Evolutionary conservation across 331 rosid genomes (phyloP).

Genomic region (Spiraea crenata): DNA sequence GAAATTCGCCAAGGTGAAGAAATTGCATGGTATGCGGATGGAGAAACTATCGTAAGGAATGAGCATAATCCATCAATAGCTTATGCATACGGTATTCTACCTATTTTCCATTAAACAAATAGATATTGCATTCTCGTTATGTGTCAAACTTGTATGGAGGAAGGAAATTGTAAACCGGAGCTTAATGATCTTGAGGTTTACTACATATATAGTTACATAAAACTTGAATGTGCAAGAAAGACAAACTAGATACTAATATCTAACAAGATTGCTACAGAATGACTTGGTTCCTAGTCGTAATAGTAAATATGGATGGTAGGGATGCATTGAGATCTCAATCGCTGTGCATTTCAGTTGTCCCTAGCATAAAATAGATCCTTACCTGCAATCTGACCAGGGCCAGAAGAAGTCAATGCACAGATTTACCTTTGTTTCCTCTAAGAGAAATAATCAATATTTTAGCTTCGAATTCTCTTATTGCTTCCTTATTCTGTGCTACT

Average conservation of each 20-base stretch:
- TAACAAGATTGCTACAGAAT: neutral
- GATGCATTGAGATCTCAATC: neutral
- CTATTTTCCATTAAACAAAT: slow-evolving; percentile 2
- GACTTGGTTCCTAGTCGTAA: neutral
- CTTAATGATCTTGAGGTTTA: slow-evolving; percentile 12
- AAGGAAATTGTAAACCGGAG: slow-evolving; percentile 8
- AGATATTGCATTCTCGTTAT: neutral
- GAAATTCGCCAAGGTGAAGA: slow-evolving; percentile 98
- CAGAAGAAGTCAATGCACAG: neutral
- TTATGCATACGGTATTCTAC: slow-evolving; percentile 79
- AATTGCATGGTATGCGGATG: slow-evolving; percentile 99
- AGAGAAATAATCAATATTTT: neutral
- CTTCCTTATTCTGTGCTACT: slow-evolving; percentile 29
- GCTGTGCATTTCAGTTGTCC: neutral
- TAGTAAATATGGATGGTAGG: neutral
- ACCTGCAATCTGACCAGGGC: neutral
- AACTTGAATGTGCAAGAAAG: neutral
- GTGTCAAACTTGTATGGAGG: neutral
- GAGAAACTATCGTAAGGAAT: slow-evolving; percentile 83
- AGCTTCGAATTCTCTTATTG: slow-evolving; percentile 16
- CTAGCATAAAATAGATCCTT: neutral
- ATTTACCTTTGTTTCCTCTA: neutral
- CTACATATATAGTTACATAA: neutral
- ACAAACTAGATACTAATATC: neutral
- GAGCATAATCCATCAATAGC: slow-evolving; percentile 94